A percentile compares a stretch with the other conserved stretches of the same genome.
Conservation (phyloP, 768 basidiomycete genomes). For the Leccinum variicolor region DNA sequence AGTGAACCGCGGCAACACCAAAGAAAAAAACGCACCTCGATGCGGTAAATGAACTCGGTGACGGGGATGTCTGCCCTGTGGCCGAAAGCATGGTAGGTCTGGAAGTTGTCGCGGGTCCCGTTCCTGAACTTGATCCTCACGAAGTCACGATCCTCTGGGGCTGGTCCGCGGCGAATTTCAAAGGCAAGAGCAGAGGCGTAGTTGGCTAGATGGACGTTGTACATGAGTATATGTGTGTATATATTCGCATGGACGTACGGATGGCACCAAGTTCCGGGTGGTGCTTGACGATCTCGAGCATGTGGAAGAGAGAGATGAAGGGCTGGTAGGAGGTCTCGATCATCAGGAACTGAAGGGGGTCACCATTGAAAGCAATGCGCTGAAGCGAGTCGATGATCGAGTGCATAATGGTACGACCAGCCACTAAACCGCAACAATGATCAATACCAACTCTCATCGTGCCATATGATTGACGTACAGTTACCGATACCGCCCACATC, state of each 20-base stretch:
- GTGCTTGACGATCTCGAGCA: slow-evolving; percentile 58
- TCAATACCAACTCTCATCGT: slow-evolving; percentile 5
- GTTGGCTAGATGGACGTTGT: slow-evolving; percentile 47
- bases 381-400: slow-evolving; percentile 69
- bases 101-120: slow-evolving; percentile 62
- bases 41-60: slow-evolving; percentile 81
- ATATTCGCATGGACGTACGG: slow-evolving; percentile 44
- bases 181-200: slow-evolving; percentile 72
- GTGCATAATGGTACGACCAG: slow-evolving; percentile 75
- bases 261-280: slow-evolving; percentile 60
- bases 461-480: slow-evolving; percentile 46
- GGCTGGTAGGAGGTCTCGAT: slow-evolving; percentile 86
- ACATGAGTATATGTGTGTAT: slow-evolving; percentile 10
- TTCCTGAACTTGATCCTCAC: slow-evolving; percentile 85
- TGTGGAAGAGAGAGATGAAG: slow-evolving; percentile 84
- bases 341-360: slow-evolving; percentile 76
- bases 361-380: slow-evolving; percentile 74
- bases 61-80: slow-evolving; percentile 74
- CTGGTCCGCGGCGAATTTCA: slow-evolving; percentile 72
- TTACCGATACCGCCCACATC: slow-evolving; percentile 70
- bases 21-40: slow-evolving; percentile 57
- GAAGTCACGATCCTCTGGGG: slow-evolving; percentile 77
- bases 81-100: slow-evolving; percentile 70
- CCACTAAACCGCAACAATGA: slow-evolving; percentile 46
- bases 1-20: not conserved